Evolutionary conservation across 139 green algal genomes (phyloP).

Genomic region (Nannochloris sp.): DNA sequence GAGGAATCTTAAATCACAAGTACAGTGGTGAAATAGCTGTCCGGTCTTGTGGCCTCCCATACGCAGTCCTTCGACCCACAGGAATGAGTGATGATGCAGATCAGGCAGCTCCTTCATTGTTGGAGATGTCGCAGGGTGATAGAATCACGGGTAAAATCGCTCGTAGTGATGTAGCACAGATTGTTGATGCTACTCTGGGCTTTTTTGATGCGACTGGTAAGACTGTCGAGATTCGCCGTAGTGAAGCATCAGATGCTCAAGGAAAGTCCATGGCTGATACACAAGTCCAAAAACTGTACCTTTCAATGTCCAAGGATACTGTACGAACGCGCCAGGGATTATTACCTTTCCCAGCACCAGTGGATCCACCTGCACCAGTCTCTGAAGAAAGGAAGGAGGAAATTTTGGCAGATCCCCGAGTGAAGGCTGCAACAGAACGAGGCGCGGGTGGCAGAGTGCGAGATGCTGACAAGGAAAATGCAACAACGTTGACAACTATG

Average conservation of each 20-base stretch:
- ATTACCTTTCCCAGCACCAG: slow-evolving; percentile 51
- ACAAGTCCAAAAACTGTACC: slow-evolving; percentile 45
- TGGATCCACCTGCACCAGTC: slow-evolving; percentile 50
- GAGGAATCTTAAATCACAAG: slow-evolving; percentile 70
- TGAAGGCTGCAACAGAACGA: slow-evolving; percentile 4
- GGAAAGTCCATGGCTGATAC: slow-evolving; percentile 33
- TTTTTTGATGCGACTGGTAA: slow-evolving; percentile 51
- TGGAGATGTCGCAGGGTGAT: slow-evolving; percentile 60
- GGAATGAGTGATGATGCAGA: slow-evolving; percentile 33
- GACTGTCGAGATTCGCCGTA: slow-evolving; percentile 69
- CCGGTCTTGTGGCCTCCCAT: slow-evolving; percentile 49
- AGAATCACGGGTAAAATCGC: slow-evolving; percentile 42
- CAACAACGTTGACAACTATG: slow-evolving; percentile 18
- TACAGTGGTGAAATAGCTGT: slow-evolving; percentile 63
- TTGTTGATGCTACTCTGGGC: slow-evolving; percentile 28
- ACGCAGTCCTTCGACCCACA: slow-evolving; percentile 63
- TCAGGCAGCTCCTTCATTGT: slow-evolving; percentile 18
- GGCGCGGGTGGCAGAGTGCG: slow-evolving; percentile 27
- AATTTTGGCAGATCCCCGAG: slow-evolving; percentile 41
- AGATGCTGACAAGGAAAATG: slow-evolving; percentile 17
- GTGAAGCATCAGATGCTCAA: slow-evolving; percentile 39
- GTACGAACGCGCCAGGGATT: slow-evolving; percentile 50
- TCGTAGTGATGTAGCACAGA: slow-evolving; percentile 55
- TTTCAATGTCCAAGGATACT: slow-evolving; percentile 40
- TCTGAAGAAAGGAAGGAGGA: slow-evolving; percentile 53